Percentiles rank a stretch among this genome's conserved stretches.
phyloP scores from a whole-genome alignment of 495 filamentous ascomycete genomes.

The Lophium mytilinum region DNA sequence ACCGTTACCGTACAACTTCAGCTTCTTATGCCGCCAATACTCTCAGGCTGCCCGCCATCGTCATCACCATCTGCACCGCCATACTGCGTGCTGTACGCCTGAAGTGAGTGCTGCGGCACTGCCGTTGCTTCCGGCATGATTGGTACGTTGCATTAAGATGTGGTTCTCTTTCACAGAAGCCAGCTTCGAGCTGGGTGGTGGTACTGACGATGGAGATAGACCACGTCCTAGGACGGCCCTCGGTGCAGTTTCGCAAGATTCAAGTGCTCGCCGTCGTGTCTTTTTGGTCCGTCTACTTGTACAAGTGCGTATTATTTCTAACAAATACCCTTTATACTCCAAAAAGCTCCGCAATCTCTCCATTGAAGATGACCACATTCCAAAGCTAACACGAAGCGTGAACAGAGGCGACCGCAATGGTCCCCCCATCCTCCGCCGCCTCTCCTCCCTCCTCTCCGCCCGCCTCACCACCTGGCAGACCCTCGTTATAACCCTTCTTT shows the following conservation, averaged over 20 bases:
- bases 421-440: constrained; percentile 61
- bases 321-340: not conserved
- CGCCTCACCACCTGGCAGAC: constrained; percentile 83
- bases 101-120: not conserved
- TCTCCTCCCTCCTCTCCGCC: constrained; percentile 61
- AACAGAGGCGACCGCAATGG: constrained; percentile 78
- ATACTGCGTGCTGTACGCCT: not conserved
- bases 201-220: constrained; percentile 41
- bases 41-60: not conserved
- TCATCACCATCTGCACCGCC: not conserved
- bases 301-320: constrained; percentile 45
- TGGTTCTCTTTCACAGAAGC: not conserved
- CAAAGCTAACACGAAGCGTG: constrained; percentile 6
- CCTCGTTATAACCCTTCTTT: constrained; percentile 77
- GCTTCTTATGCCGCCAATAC: not conserved
- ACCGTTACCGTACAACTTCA: not conserved
- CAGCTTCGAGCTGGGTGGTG: too few relatives aligned
- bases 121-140: not conserved
- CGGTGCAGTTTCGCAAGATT: constrained; percentile 80
- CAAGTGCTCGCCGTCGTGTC: constrained; percentile 85
- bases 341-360: too few relatives aligned
- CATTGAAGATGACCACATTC: not conserved
- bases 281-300: constrained; percentile 83
- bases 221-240: constrained; percentile 87
- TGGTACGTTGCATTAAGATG: not conserved